A percentile compares a stretch with the other conserved stretches of the same genome.
Conservation (phyloP, 73 alveolate genomes). For the Paramecium bursaria region DNA sequence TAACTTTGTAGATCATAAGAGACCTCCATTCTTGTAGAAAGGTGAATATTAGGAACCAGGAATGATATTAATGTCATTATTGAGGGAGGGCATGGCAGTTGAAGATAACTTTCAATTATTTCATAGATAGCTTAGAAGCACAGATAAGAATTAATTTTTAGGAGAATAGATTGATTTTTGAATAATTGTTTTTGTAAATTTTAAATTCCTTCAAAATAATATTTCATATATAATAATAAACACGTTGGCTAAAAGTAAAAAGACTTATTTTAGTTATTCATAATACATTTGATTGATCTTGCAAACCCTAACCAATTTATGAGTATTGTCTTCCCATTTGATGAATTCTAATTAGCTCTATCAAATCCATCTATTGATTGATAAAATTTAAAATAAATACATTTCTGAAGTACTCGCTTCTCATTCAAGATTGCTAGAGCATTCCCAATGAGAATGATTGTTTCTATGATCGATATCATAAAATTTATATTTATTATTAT, state of each 20-base stretch:
- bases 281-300: conserved; percentile 53
- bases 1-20: conserved; percentile 47
- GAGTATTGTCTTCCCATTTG: conserved; percentile 6
- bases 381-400: neutral
- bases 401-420: conserved; percentile 39
- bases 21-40: conserved; percentile 42
- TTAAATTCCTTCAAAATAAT: too few species aligned
- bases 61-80: conserved; percentile 7
- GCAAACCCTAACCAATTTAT: conserved; percentile 59
- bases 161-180: conserved; percentile 30
- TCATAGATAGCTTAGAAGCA: conserved; percentile 33
- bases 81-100: conserved; percentile 55
- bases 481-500: too few species aligned
- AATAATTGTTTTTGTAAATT: too few species aligned
- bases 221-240: too few species aligned
- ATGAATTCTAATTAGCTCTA: conserved; percentile 18
- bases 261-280: too few species aligned
- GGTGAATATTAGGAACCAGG: conserved; percentile 59
- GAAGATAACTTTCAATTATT: conserved; percentile 50
- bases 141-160: conserved; percentile 38
- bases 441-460: too few species aligned
- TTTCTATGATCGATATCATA: too few species aligned
- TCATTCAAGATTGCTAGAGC: conserved; percentile 49
- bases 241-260: too few species aligned
- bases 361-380: conserved; percentile 47